phyloP scores from a whole-genome alignment of 768 basidiomycete species.

The Mycena haematopus region DNA sequence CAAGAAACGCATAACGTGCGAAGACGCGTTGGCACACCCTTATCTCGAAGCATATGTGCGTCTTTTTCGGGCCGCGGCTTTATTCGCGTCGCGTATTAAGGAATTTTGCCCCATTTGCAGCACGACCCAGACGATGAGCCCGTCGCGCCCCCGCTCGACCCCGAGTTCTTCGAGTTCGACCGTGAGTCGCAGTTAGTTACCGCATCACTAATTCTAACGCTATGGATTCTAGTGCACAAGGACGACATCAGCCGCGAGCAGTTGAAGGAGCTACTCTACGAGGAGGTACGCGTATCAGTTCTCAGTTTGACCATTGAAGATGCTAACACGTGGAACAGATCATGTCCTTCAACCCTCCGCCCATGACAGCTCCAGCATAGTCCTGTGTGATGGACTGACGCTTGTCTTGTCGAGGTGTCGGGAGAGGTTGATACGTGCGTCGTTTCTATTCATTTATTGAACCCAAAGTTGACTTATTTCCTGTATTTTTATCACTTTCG shows the following conservation, averaged over 20 bases:
- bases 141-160: slow-evolving; percentile 91
- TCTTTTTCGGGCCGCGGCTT: neutral
- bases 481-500: neutral
- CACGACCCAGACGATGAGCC: slow-evolving; percentile 98
- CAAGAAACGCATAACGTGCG: slow-evolving; percentile 94
- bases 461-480: neutral
- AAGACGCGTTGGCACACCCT: slow-evolving; percentile 93
- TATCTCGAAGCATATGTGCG: slow-evolving; percentile 84
- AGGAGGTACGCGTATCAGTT: slow-evolving; percentile 64
- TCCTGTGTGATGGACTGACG: neutral
- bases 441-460: neutral
- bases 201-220: slow-evolving; percentile 1
- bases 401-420: neutral
- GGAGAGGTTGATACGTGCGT: neutral
- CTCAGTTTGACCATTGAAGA: no score
- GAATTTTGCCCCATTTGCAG: neutral
- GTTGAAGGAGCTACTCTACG: slow-evolving; percentile 91
- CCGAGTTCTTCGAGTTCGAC: slow-evolving; percentile 98
- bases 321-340: neutral
- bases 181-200: slow-evolving; percentile 51
- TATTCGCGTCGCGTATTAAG: neutral
- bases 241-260: slow-evolving; percentile 96
- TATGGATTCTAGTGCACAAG: slow-evolving; percentile 72
- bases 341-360: neutral
- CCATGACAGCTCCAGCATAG: neutral